Percentiles rank a stretch among this genome's conserved stretches.
Conservation (phyloP, 768 basidiomycete species). For the Candolleomyces eurysporus region DNA sequence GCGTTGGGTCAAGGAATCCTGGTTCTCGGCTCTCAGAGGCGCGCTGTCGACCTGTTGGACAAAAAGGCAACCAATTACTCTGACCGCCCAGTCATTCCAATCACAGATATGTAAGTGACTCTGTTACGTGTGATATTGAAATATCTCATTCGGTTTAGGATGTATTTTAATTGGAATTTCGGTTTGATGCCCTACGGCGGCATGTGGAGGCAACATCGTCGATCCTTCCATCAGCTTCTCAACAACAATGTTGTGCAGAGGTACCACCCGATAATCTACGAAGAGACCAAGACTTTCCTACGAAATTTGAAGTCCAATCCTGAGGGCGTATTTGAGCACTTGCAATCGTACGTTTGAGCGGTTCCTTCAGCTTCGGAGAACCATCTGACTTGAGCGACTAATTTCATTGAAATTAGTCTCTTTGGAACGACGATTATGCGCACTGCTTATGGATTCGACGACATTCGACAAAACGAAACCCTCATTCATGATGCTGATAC, state of each 20-base stretch:
- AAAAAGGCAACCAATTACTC: constrained; percentile 7
- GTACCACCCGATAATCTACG: constrained; percentile 14
- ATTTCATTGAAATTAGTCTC: background rate
- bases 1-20: constrained; percentile 11
- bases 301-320: background rate
- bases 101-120: constrained; percentile 8
- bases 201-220: constrained; percentile 20
- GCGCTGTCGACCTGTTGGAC: constrained; percentile 6
- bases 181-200: constrained; percentile 18
- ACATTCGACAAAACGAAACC: background rate
- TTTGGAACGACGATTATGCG: constrained; percentile 1
- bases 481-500: constrained; percentile 1
- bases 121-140: background rate
- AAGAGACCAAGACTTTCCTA: background rate
- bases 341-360: background rate
- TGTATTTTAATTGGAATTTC: constrained; percentile 6
- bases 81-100: background rate
- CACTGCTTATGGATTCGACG: constrained; percentile 4
- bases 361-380: background rate
- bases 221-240: constrained; percentile 24
- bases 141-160: background rate
- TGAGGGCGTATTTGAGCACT: background rate
- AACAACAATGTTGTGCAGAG: constrained; percentile 12
- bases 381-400: background rate
- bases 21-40: constrained; percentile 1